A percentile compares a stretch with the other conserved stretches of the same genome.
These are phyloP conservation scores for Piper longum DNA, from an alignment of 164 flowering plant genomes.

Conservation along the genomic window DNA sequence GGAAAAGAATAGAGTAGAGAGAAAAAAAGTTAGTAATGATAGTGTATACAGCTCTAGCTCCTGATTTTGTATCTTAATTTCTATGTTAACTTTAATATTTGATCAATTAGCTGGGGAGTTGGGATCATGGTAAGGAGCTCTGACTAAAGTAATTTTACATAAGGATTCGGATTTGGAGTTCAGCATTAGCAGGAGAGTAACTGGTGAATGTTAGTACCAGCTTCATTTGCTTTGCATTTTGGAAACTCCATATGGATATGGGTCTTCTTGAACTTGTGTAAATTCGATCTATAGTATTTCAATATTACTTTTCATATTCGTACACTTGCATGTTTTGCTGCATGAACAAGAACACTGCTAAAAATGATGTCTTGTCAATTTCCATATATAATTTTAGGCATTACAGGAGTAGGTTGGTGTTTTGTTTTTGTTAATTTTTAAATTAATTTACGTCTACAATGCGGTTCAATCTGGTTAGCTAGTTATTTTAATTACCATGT, in stretches of 20 bases:
- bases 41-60: background rate
- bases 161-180: conserved; percentile 29
- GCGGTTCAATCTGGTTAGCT: too few relatives aligned
- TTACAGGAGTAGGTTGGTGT: too few relatives aligned
- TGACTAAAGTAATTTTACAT: conserved; percentile 1
- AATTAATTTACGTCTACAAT: too few relatives aligned
- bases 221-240: conserved; percentile 39
- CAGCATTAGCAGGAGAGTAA: conserved; percentile 27
- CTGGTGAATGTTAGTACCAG: background rate
- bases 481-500: too few relatives aligned
- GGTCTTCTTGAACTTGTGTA: conserved; percentile 20
- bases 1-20: background rate
- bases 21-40: background rate
- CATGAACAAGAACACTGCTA: too few relatives aligned
- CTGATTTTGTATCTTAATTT: background rate
- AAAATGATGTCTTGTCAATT: too few relatives aligned
- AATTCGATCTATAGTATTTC: conserved; percentile 4
- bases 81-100: too few relatives aligned
- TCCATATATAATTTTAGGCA: too few relatives aligned
- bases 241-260: conserved; percentile 20
- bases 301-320: too few relatives aligned
- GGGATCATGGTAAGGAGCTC: background rate
- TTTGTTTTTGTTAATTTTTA: too few relatives aligned
- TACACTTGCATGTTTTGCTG: too few relatives aligned
- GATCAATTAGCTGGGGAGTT: background rate